A percentile compares a stretch with the other conserved stretches of the same genome.
phyloP scores from a whole-genome alignment of 495 filamentous ascomycete species.

The Penicillium salamii region DNA sequence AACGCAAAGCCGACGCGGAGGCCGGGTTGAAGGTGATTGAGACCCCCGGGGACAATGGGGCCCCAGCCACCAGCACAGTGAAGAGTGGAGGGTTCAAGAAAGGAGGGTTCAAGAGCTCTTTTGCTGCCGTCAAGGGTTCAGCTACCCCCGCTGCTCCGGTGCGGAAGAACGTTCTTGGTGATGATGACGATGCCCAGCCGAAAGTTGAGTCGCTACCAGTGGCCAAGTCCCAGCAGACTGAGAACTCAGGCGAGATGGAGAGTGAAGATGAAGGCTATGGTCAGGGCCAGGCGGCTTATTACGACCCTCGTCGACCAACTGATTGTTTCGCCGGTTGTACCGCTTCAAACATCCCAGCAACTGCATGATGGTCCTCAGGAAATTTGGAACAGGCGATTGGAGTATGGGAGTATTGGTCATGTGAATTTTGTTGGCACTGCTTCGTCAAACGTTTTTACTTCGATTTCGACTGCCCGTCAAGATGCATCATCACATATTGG shows the following conservation, averaged over 20 bases:
- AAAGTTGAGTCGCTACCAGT: background rate
- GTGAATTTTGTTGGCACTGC: no score
- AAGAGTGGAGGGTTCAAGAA: conserved; percentile 55
- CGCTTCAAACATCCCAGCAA: conserved; percentile 14
- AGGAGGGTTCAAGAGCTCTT: conserved; percentile 62
- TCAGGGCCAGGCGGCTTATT: conserved; percentile 41
- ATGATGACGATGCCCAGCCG: conserved; percentile 25
- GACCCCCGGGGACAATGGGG: conserved; percentile 15
- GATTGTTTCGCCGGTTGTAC: conserved; percentile 45
- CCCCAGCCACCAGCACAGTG: conserved; percentile 3
- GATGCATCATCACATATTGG: no score
- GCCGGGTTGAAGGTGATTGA: conserved; percentile 43
- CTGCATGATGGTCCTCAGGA: conserved; percentile 3
- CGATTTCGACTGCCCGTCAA: no score
- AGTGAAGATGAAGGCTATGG: conserved; percentile 48
- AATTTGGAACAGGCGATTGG: conserved; percentile 2
- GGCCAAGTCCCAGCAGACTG: background rate
- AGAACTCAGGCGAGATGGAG: conserved; percentile 24
- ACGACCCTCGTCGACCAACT: conserved; percentile 52
- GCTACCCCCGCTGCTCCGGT: conserved; percentile 25
- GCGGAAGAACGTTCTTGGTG: conserved; percentile 44
- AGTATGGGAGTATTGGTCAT: background rate
- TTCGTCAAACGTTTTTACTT: no score
- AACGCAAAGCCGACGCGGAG: conserved; percentile 63
- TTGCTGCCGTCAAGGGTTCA: conserved; percentile 44